A percentile compares a stretch with the other conserved stretches of the same genome.
phyloP scores from a whole-genome alignment of 2,329 filamentous ascomycete species.

The Exophiala viscosa region DNA sequence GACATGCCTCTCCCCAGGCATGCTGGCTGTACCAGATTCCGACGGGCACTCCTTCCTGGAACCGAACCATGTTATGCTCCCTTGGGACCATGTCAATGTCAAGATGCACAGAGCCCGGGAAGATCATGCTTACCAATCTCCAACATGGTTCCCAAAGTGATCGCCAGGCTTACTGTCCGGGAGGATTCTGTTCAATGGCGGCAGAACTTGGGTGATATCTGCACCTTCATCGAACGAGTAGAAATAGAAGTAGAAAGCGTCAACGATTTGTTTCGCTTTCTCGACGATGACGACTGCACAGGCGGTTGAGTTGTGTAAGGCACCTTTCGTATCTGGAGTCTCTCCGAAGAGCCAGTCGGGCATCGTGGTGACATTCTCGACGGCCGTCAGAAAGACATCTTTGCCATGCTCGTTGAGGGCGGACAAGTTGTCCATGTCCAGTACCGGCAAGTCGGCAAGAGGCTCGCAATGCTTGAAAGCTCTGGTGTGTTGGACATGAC shows the following conservation, averaged over 20 bases:
- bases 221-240: slow-evolving; percentile 97
- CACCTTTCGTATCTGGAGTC: slow-evolving; percentile 49
- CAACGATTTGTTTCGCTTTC: slow-evolving; percentile 57
- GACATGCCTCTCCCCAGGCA: slow-evolving; percentile 59
- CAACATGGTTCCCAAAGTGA: slow-evolving; percentile 93
- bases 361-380: slow-evolving; percentile 42
- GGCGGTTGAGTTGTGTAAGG: slow-evolving; percentile 49
- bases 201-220: slow-evolving; percentile 69
- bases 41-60: slow-evolving; percentile 74
- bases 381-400: slow-evolving; percentile 48
- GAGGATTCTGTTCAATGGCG: slow-evolving; percentile 17
- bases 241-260: slow-evolving; percentile 99
- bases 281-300: slow-evolving; percentile 56
- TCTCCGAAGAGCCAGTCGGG: slow-evolving; percentile 52
- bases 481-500: slow-evolving; percentile 45
- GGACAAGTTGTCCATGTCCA: slow-evolving; percentile 48
- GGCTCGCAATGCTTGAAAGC: slow-evolving; percentile 43
- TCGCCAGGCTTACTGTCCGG: slow-evolving; percentile 46
- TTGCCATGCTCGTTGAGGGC: slow-evolving; percentile 41
- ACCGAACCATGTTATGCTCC: slow-evolving; percentile 90
- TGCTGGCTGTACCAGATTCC: slow-evolving; percentile 63
- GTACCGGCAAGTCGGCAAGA: slow-evolving; percentile 37
- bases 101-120: neutral
- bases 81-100: slow-evolving; percentile 22
- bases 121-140: slow-evolving; percentile 65